Evolutionary conservation across 2,329 filamentous ascomycete genomes (phyloP).

Genomic region (Fusarium multiceps): DNA sequence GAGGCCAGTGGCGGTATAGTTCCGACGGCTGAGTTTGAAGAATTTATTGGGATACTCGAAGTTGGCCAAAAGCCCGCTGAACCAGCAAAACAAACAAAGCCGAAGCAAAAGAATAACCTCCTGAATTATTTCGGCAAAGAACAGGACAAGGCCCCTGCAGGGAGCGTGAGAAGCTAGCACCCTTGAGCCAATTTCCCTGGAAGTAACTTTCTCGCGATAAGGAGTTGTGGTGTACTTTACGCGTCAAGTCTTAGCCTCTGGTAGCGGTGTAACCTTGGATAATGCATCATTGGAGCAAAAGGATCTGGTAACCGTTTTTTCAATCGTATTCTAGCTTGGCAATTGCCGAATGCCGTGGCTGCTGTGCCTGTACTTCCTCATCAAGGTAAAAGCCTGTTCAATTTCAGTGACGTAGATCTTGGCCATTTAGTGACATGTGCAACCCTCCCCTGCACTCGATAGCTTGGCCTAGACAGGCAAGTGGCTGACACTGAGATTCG

Average conservation of each 20-base stretch:
- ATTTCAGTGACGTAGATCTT: constrained; percentile 15
- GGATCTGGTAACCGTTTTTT: not conserved
- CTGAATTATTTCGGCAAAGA: constrained; percentile 65
- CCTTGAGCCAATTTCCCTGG: constrained; percentile 11
- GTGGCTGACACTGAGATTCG: constrained; percentile 13
- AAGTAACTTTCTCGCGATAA: not conserved
- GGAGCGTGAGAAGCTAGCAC: not conserved
- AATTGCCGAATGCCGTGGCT: not conserved
- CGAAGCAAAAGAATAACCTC: constrained; percentile 64
- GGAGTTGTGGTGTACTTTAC: not conserved
- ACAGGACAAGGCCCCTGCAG: not conserved
- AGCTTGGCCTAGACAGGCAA: constrained; percentile 10
- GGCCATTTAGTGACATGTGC: constrained; percentile 5
- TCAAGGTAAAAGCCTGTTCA: not conserved
- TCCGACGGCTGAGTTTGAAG: constrained; percentile 69
- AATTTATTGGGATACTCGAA: constrained; percentile 68
- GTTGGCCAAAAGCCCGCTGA: constrained; percentile 65
- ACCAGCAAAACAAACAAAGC: constrained; percentile 42
- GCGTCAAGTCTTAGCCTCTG: not conserved
- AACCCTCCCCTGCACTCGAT: constrained; percentile 13
- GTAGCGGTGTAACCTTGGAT: not conserved
- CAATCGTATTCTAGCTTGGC: not conserved
- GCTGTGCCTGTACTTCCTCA: constrained; percentile 4
- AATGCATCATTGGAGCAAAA: not conserved
- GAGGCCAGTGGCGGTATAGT: constrained; percentile 76